Percentiles rank a stretch among this genome's conserved stretches.
These are phyloP conservation scores for Boletus sp. DNA, from an alignment of 768 basidiomycete species.

Conservation along the genomic window DNA sequence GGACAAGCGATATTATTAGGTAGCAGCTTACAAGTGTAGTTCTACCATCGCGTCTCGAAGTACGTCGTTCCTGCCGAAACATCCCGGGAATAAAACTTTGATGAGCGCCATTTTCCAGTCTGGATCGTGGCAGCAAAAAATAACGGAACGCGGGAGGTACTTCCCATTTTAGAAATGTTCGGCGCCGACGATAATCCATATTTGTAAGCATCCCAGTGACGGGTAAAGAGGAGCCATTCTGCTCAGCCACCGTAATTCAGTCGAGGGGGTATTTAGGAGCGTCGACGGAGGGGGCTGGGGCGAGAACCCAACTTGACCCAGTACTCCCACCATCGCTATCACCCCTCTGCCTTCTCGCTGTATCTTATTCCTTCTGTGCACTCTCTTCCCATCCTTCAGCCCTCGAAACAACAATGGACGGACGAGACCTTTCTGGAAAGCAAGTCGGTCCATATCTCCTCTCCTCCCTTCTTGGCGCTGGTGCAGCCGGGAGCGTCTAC, in stretches of 20 bases:
- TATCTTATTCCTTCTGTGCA: not conserved
- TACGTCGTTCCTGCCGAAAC: too few relatives aligned
- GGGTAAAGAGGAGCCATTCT: not conserved
- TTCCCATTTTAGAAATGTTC: too few relatives aligned
- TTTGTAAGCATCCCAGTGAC: too few relatives aligned
- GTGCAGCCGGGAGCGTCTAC: conserved; percentile 78
- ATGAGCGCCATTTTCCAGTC: too few relatives aligned
- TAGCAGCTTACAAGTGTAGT: too few relatives aligned
- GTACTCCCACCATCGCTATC: not conserved
- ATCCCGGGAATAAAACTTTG: too few relatives aligned
- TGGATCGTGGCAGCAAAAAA: too few relatives aligned
- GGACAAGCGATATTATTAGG: too few relatives aligned
- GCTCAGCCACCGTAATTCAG: not conserved
- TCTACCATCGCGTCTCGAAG: too few relatives aligned
- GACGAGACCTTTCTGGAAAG: conserved; percentile 47
- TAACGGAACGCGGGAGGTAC: too few relatives aligned
- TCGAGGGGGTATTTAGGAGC: not conserved
- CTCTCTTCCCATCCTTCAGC: not conserved
- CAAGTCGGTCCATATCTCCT: conserved; percentile 61
- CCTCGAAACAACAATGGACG: not conserved
- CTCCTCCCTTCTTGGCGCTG: conserved; percentile 60
- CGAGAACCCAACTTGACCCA: not conserved
- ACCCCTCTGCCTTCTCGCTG: not conserved
- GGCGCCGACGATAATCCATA: too few relatives aligned
- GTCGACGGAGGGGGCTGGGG: not conserved